Evolutionary conservation across 2,329 filamentous ascomycete genomes (phyloP).

Genomic region (Colletotrichum trifolii): DNA sequence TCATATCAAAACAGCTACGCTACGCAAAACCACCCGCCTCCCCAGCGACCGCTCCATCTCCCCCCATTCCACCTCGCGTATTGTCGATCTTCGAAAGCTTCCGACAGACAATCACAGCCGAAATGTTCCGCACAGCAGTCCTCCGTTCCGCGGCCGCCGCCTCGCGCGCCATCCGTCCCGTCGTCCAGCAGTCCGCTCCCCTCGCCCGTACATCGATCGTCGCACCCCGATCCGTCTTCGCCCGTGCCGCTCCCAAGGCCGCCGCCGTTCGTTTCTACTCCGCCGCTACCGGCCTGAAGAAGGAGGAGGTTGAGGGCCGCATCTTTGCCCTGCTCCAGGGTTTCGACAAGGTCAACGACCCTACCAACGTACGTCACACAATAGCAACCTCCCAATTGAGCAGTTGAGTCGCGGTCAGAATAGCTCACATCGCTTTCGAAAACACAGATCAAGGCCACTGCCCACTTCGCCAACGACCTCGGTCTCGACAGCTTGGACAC

Average conservation of each 20-base stretch:
- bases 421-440: not conserved
- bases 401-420: not conserved
- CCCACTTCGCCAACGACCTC: conserved; percentile 97
- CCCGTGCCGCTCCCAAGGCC: conserved; percentile 71
- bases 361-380: conserved; percentile 64
- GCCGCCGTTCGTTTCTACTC: conserved; percentile 84
- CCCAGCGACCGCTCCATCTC: conserved; percentile 11
- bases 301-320: conserved; percentile 88
- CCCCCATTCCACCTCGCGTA: conserved; percentile 7
- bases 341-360: conserved; percentile 92
- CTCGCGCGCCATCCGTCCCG: conserved; percentile 60
- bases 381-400: conserved; percentile 6
- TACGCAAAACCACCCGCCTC: conserved; percentile 19
- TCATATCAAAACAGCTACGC: conserved; percentile 21
- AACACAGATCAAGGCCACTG: conserved; percentile 78
- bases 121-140: conserved; percentile 91
- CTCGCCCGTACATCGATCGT: conserved; percentile 63
- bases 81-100: conserved; percentile 9
- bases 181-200: conserved; percentile 67
- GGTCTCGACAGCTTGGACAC: conserved; percentile 97
- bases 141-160: conserved; percentile 78
- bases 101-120: conserved; percentile 46
- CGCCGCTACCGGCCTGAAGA: conserved; percentile 79
- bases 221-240: conserved; percentile 66
- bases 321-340: conserved; percentile 94